Evolutionary conservation across 2,329 filamentous ascomycete species (phyloP).

Genomic region (Bipolaris zeicola): DNA sequence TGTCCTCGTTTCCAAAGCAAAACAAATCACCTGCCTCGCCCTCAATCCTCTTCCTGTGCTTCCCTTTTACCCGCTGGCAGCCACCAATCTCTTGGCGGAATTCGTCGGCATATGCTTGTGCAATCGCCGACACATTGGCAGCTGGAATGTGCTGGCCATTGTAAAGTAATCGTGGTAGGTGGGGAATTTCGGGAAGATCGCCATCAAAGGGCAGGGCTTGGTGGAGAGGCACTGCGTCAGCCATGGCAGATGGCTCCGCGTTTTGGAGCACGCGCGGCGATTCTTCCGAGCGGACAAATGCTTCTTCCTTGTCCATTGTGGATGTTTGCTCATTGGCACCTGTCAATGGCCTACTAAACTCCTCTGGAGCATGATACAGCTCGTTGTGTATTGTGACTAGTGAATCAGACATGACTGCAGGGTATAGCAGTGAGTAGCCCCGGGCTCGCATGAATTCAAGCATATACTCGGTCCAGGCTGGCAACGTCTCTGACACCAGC

Average conservation of each 20-base stretch:
- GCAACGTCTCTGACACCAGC: slow-evolving; percentile 68
- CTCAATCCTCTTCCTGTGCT: slow-evolving; percentile 41
- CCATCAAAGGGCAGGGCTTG: slow-evolving; percentile 56
- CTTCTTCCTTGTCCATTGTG: slow-evolving; percentile 27
- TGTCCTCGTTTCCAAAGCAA: slow-evolving; percentile 57
- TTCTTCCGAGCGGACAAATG: slow-evolving; percentile 51
- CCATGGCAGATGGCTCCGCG: slow-evolving; percentile 55
- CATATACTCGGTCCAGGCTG: slow-evolving; percentile 79
- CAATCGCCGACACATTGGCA: slow-evolving; percentile 51
- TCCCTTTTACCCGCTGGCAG: slow-evolving; percentile 56
- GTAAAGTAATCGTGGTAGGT: slow-evolving; percentile 68
- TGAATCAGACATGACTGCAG: slow-evolving; percentile 59
- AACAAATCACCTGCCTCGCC: slow-evolving; percentile 67
- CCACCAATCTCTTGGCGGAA: slow-evolving; percentile 72
- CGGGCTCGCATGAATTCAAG: slow-evolving; percentile 76
- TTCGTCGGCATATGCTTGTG: slow-evolving; percentile 59
- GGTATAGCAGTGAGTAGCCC: slow-evolving; percentile 82
- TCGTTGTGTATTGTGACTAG: slow-evolving; percentile 81
- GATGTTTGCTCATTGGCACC: slow-evolving; percentile 5
- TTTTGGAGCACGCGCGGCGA: slow-evolving; percentile 18
- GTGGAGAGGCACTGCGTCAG: slow-evolving; percentile 54
- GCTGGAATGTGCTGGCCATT: slow-evolving; percentile 60
- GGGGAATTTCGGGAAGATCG: slow-evolving; percentile 54
- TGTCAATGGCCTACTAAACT: slow-evolving; percentile 46
- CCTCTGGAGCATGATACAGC: slow-evolving; percentile 74